These are phyloP conservation scores for Monascus purpureus DNA, from an alignment of 495 filamentous ascomycete species.

Conservation along the genomic window DNA sequence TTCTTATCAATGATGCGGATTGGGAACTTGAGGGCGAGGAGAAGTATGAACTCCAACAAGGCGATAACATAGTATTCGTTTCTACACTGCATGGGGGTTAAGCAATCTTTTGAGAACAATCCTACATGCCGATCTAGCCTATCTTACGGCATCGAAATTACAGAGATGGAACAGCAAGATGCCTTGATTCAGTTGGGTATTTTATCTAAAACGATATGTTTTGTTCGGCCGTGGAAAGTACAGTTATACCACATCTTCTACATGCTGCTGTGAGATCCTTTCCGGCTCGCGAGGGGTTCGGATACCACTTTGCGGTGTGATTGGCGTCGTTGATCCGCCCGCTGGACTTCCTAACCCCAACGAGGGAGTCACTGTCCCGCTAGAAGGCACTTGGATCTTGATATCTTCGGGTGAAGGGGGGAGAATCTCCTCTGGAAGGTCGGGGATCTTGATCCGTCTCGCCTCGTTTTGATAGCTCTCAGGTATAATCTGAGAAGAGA, in stretches of 20 bases:
- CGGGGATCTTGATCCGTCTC: conserved; percentile 67
- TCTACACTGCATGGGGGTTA: conserved; percentile 94
- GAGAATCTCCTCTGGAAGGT: conserved; percentile 44
- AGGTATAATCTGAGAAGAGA: conserved; percentile 72
- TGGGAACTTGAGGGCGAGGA: conserved; percentile 98
- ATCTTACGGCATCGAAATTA: not conserved
- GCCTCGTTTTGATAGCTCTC: conserved; percentile 94
- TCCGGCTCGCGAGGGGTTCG: conserved; percentile 30
- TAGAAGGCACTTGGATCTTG: conserved; percentile 61
- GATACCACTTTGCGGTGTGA: conserved; percentile 28
- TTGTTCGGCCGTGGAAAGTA: conserved; percentile 1
- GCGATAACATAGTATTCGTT: conserved; percentile 89
- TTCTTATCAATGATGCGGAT: conserved; percentile 93
- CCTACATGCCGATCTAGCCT: conserved; percentile 1
- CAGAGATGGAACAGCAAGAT: not conserved
- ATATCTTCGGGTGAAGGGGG: conserved; percentile 73
- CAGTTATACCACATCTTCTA: conserved; percentile 32
- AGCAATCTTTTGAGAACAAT: not conserved
- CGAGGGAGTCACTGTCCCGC: conserved; percentile 37
- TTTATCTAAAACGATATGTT: not conserved
- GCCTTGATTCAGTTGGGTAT: not conserved
- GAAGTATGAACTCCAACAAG: conserved; percentile 62
- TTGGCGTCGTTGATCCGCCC: conserved; percentile 23
- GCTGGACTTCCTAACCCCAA: conserved; percentile 31
- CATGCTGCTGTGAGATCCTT: conserved; percentile 33